Evolutionary conservation across 164 flowering plant genomes (phyloP).

Genomic region (Sedum album): DNA sequence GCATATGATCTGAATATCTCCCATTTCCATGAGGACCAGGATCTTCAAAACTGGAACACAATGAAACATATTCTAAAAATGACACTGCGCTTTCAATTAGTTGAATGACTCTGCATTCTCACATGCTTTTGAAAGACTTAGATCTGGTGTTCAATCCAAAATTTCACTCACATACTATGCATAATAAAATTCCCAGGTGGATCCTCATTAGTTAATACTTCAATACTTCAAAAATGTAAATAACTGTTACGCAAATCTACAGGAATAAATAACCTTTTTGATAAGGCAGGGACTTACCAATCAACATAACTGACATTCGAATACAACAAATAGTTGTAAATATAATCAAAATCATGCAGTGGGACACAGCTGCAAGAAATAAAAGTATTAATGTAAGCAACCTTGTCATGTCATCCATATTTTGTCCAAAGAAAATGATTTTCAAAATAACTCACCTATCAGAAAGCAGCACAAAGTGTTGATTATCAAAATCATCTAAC

Average conservation of each 20-base stretch:
- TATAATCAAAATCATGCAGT: not conserved
- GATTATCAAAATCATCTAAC: conserved; percentile 64
- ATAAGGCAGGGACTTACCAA: not conserved
- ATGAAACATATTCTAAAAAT: not conserved
- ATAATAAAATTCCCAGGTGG: not conserved
- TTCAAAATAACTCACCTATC: conserved; percentile 41
- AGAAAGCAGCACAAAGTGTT: conserved; percentile 86
- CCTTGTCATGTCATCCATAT: not conserved
- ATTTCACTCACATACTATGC: not conserved
- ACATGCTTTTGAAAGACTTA: not conserved
- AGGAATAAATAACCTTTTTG: too few species aligned
- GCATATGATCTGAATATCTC: not conserved
- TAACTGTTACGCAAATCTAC: too few species aligned
- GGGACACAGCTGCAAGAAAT: not conserved
- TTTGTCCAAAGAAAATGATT: not conserved
- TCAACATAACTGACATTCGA: not conserved
- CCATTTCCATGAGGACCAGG: not conserved
- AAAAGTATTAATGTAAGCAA: not conserved
- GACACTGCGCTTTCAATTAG: not conserved
- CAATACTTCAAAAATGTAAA: not conserved
- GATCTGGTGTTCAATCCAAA: too few species aligned
- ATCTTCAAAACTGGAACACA: conserved; percentile 10
- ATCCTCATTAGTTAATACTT: not conserved
- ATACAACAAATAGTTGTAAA: not conserved
- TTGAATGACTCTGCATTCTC: not conserved